Evolutionary conservation across 192 early-diverging fungal species (phyloP), one percentile per base, ranked within the genome.

Genomic region (Spizellomyces sp.): DNA sequence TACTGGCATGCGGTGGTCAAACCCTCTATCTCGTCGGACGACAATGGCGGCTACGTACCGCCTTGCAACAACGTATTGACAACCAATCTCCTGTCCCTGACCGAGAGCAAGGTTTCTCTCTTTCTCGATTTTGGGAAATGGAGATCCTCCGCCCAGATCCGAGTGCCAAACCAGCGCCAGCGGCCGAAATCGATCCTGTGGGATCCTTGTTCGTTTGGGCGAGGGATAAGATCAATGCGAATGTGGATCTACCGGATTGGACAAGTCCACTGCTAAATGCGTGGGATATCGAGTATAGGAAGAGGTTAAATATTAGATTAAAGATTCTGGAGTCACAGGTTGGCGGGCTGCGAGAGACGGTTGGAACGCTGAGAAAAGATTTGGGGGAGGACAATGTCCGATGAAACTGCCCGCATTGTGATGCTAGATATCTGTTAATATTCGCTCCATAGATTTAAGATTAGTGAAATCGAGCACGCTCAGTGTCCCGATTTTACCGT

Each of bases 241-340:
- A 64, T 27, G 75, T 72, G 8, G 66, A 77, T 77, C 10, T 65
- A 69, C 70, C 64, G 43, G 71, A 67, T 15, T 84, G 79, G 79
- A 66, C 74, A 44, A 75, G 69, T 22, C 82, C 82, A 45, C 43
- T 80, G 59, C 15, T 77, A 58, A 80, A 83, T 75, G 83, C 83
- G 48, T 67, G 77, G 15, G 83, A 85, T 68, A 46, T 85, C 48
- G 79, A 85, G 47, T 81, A 85, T 61, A 8, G 83, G 41, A 76
- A 79, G 54, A 42, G 70, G 59, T 48, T 85, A 48, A 85, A 80
- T 62, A 45, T 66, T 36, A 71, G 78, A 54, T 65, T 78, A 48
- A 67, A 59, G 17, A 74, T 84, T 21, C 55, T 84, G 45, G 69
- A 79, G 71, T 63, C 64, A 48, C 77, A 85, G 57, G 65, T 82